phyloP scores from a whole-genome alignment of 306 rosid genomes.

The Vigna mungo region DNA sequence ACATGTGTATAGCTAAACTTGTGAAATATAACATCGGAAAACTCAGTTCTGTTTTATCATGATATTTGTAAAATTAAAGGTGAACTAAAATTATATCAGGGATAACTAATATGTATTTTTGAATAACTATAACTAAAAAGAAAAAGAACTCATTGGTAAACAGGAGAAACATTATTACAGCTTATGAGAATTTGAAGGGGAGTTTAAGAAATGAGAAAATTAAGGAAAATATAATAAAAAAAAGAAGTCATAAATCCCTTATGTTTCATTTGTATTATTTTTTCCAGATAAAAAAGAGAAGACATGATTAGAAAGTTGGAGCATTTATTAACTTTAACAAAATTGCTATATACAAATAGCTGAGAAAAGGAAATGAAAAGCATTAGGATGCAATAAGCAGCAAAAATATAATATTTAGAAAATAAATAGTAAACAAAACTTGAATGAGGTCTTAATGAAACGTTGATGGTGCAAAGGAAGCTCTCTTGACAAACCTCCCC shows the following conservation, averaged over 20 bases:
- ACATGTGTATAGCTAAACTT: too few species aligned
- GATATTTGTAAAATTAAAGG: too few species aligned
- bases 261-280: too few species aligned
- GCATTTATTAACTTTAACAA: slow-evolving; percentile 23
- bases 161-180: neutral
- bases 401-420: slow-evolving; percentile 7
- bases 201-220: too few species aligned
- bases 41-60: too few species aligned
- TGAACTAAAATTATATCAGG: too few species aligned
- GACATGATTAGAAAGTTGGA: neutral
- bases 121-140: neutral
- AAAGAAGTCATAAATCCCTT: too few species aligned
- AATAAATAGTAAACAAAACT: slow-evolving; percentile 17
- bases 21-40: too few species aligned
- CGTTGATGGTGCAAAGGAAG: slow-evolving; percentile 56
- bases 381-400: neutral
- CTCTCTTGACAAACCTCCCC: slow-evolving; percentile 90
- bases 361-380: neutral
- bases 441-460: slow-evolving; percentile 40
- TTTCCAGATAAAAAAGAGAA: too few species aligned
- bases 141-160: neutral
- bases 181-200: too few species aligned
- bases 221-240: too few species aligned
- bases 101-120: too few species aligned
- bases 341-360: slow-evolving; percentile 38